Base-by-base conservation (phyloP, 2,329 filamentous ascomycete species). In the Xylariaceae sp. region DNA sequence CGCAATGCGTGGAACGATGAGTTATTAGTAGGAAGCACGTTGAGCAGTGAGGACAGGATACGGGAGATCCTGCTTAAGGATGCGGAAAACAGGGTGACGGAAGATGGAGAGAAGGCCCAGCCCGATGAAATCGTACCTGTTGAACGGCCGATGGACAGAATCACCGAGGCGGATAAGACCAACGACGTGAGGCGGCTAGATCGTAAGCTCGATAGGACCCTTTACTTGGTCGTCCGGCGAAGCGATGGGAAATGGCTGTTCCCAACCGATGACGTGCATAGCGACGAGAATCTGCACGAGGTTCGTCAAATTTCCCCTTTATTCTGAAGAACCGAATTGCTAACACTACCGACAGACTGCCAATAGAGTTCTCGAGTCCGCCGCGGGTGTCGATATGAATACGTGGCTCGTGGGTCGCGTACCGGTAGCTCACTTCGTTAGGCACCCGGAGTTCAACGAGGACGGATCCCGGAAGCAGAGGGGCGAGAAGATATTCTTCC, bases 381-480 rank as follows among this genome's bases (percentile, higher is more conserved):
- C 91, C 2, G 92, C 89, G 9, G 95, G 95, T 56, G 77, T 90
- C 59, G 96, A 99, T 81, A 98, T 99, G 93, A 98, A 98, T 79
- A 97, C 92, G 52, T 99, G 95, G 93, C 85, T 98, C 65, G 90
- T 99, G 49, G 93, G 92, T 58, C 92, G 92, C 67, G 89, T 89
- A 56, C 95, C 95, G 10, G 84, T 97, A 56, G 93, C 93, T 21
- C 89, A 97, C 76, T 77, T 89, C 69, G 80, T 90, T 64, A 78
- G 77, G 59, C 77, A 85, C 60, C 81, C 81, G 65, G 64, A 73
- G 67, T 66, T 79, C 70, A 71, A 74, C 65, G 70, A 74, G 65
- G 75, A 81, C 69, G 72, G 73, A 44, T 68, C 71, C 29, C 67
- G 80, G 44, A 68, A 73, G 56, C 65, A 72, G 63, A 76, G 81